Evolutionary conservation across 306 rosid species (phyloP), one percentile per base, ranked within the genome.

Genomic region (Cucumis cinereus): DNA sequence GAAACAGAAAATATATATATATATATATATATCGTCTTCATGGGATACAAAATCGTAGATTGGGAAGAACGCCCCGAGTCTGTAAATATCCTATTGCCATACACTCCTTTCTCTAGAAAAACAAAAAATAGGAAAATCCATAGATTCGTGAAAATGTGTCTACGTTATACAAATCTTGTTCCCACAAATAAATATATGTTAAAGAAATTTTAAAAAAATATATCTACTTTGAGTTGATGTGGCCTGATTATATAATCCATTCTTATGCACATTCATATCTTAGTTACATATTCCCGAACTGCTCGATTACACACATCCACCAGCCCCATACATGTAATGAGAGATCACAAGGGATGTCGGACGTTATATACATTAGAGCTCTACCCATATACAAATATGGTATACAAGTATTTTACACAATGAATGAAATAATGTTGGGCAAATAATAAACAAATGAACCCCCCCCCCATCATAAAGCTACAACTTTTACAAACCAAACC

Each of bases 401-500:
- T 47, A 47, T 24, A 70, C 74, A 69, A 3, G 36, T 47, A 49
- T 69, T 45, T 7, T 36, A 75, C 70, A 75, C 23, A 75, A 75
- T 63, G 79, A 77, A 62, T 77, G 55, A 85, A 90, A 81, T 82
- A 85, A 86, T 87, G 81, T 83, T 30, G 13, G 59, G 77, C 23
- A 49, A 80, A 66, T 58, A 72, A 85, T 59, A 70, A 54, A 60
- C 64, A 60, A 22, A 72, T 54, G 73, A 74, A 73, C 60, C 26
- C 64, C 60, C 60, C 60, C 26, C 64, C 60, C 60, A 80, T 50
- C 55, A 81, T 59, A 55, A 59, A 59, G 41, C 58, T 47, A 57
- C 24, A 33, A 43, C 60, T 40, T 26, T 59, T 75, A 52, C 80
- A 78, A 57, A 71, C 62, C 80, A 78, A 57, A 71, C 62, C 76